Conservation (phyloP, 2,329 filamentous ascomycete genomes). For the Parascedosporium putredinis region DNA sequence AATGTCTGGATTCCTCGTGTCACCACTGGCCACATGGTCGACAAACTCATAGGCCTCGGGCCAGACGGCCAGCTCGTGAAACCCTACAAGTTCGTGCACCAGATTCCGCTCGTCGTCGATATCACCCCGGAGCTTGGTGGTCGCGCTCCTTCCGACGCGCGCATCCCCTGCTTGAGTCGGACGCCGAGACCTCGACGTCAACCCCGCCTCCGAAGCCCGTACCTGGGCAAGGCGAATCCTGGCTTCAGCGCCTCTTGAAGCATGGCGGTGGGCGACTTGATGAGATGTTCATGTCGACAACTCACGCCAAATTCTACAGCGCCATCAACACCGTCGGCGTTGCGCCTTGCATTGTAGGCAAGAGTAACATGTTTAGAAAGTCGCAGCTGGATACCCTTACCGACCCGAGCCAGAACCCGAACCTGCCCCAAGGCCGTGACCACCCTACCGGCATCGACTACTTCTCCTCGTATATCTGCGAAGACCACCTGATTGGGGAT, state of each 20-base stretch:
- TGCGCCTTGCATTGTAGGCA: constrained; percentile 89
- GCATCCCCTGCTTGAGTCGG: background rate
- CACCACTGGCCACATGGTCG: constrained; percentile 79
- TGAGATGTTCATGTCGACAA: constrained; percentile 87
- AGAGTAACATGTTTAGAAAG: constrained; percentile 96
- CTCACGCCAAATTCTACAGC: constrained; percentile 94
- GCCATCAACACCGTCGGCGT: constrained; percentile 90
- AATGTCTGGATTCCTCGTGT: constrained; percentile 85
- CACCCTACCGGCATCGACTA: constrained; percentile 67
- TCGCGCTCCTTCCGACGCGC: constrained; percentile 11
- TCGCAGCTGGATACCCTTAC: constrained; percentile 75
- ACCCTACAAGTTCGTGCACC: constrained; percentile 87
- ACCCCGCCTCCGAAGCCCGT: background rate
- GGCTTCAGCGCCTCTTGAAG: constrained; percentile 21
- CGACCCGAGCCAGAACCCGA: constrained; percentile 33
- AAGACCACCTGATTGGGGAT: constrained; percentile 93
- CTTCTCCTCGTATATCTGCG: constrained; percentile 94
- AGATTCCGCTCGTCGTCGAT: constrained; percentile 84
- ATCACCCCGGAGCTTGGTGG: constrained; percentile 23
- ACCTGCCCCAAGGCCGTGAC: constrained; percentile 23
- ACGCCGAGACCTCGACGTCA: constrained; percentile 1
- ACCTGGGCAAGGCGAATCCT: background rate
- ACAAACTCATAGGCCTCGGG: constrained; percentile 64
- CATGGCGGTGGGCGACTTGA: constrained; percentile 73
- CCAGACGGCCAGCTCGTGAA: constrained; percentile 32